A percentile compares a stretch with the other conserved stretches of the same genome.
phyloP scores from a whole-genome alignment of 2,329 filamentous ascomycete species.

The Paraphoma sp. region DNA sequence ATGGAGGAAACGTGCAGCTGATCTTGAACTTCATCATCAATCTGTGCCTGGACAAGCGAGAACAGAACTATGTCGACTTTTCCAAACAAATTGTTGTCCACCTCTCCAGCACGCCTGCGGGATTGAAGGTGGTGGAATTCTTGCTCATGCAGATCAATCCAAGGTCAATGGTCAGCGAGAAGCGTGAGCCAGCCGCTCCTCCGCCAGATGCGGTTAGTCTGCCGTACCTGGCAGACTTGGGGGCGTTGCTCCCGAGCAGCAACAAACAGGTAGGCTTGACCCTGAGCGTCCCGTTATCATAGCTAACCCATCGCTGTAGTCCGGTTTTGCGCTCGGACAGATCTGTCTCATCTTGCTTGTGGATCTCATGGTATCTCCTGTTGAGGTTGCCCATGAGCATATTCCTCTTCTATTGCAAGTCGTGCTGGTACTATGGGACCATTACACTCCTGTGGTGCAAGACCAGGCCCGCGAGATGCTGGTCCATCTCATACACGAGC shows the following conservation, averaged over 20 bases:
- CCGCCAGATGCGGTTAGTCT: slow-evolving; percentile 76
- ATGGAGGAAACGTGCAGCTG: slow-evolving; percentile 91
- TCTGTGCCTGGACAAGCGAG: slow-evolving; percentile 88
- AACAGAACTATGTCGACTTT: slow-evolving; percentile 98
- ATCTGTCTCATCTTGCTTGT: slow-evolving; percentile 92
- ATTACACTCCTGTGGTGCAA: slow-evolving; percentile 92
- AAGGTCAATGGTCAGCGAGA: slow-evolving; percentile 96
- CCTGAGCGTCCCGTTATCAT: too few species aligned
- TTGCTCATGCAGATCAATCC: slow-evolving; percentile 89
- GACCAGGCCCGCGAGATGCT: slow-evolving; percentile 98
- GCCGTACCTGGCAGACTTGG: slow-evolving; percentile 79
- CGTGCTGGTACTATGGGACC: slow-evolving; percentile 94
- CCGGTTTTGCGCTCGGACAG: slow-evolving; percentile 90
- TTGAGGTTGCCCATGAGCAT: slow-evolving; percentile 78
- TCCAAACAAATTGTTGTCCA: slow-evolving; percentile 99
- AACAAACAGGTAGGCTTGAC: slow-evolving; percentile 35
- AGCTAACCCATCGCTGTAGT: slow-evolving; percentile 46
- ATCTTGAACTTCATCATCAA: slow-evolving; percentile 97
- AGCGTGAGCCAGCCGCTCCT: slow-evolving; percentile 58
- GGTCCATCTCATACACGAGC: slow-evolving; percentile 93
- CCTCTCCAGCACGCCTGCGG: slow-evolving; percentile 82
- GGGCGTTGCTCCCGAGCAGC: slow-evolving; percentile 35
- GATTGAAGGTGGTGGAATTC: slow-evolving; percentile 92
- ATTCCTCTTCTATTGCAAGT: slow-evolving; percentile 89
- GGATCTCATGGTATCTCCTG: slow-evolving; percentile 92